These are phyloP conservation scores for Pistacia vera DNA, from an alignment of 345 rosid genomes.

Conservation along the genomic window DNA sequence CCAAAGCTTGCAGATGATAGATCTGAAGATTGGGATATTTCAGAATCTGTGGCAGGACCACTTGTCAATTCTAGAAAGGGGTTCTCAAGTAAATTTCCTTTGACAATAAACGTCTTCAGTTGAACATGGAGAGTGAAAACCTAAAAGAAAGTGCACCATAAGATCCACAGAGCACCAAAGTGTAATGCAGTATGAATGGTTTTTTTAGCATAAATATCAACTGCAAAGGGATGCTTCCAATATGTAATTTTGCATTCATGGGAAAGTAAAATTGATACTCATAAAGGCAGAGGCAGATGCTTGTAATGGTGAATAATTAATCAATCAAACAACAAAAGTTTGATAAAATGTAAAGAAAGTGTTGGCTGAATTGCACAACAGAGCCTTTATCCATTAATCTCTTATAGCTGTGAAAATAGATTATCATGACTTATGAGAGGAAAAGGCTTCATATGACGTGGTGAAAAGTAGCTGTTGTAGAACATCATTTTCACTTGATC, in stretches of 20 bases:
- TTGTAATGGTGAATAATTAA: background rate
- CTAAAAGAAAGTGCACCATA: conserved; percentile 28
- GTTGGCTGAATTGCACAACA: background rate
- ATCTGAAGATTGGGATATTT: conserved; percentile 41
- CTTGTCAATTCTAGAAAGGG: conserved; percentile 25
- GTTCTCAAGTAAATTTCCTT: conserved; percentile 43
- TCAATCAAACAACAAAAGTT: conserved; percentile 2
- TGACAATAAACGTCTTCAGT: conserved; percentile 46
- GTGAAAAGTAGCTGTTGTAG: background rate
- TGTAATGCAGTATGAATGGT: background rate
- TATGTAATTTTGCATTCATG: background rate
- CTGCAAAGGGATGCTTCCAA: background rate
- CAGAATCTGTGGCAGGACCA: conserved; percentile 34
- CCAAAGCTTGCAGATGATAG: conserved; percentile 62
- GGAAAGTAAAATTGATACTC: background rate
- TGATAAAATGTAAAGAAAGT: background rate
- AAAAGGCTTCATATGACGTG: background rate
- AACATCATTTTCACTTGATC: background rate
- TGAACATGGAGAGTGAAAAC: conserved; percentile 61
- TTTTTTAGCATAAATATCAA: background rate
- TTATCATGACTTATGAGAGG: background rate
- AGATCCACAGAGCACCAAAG: conserved; percentile 9
- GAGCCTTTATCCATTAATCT: background rate
- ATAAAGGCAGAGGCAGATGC: background rate
- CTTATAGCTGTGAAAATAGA: background rate